Base-by-base conservation (phyloP, 805 yeast species). In the Lipomyces chichibuensis region DNA sequence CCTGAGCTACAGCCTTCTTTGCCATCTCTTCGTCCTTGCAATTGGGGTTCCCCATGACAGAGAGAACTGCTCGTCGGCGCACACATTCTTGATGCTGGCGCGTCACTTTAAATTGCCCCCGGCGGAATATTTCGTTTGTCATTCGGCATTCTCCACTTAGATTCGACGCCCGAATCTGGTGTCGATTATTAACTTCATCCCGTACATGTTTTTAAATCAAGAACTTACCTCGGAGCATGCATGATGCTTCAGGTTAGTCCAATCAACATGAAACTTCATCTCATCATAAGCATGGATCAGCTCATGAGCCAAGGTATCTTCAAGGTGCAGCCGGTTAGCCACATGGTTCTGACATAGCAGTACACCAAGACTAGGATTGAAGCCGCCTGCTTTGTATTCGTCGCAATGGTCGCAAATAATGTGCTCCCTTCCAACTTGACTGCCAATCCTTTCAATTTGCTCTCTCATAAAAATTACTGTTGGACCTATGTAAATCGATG, bases 81-180 rank as follows among this genome's bases (percentile, higher is more conserved):
- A 93, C 96, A 80, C 99, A 95, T 32, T 82, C 87, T 78, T 95
- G 98, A 76, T 92, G 97, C 46, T 97, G 97, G 71, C 86, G 85
- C 39, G 87, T 87, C 71, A 91, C 84, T 66, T 83, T 81, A 54
- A 71, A 58, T 70, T 35, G 85, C 82, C 65, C 86, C 78, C 77
- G 86, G 81, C 81, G 76, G 65, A 84, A 81, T 73, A 92, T 88
- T 77, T 95, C 97, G 73, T 90, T 90, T 86, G 88, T 85, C 73
- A 94, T 87, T 35, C 98, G 84, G 79, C 99, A 95, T 76, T 95
- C 99, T 6, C 99, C 99, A 75, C 96, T 89, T 27, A 95, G 82
- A 72, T 92, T 88, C 11, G 96, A 88, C 0, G 99, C 99, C 67
- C 99, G 83, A 61, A 95, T 91, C 69, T 67, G 33, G 35, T 13